These are phyloP conservation scores for Takashimella tepidaria DNA, from an alignment of 1,284 basidiomycete species.

Conservation along the genomic window DNA sequence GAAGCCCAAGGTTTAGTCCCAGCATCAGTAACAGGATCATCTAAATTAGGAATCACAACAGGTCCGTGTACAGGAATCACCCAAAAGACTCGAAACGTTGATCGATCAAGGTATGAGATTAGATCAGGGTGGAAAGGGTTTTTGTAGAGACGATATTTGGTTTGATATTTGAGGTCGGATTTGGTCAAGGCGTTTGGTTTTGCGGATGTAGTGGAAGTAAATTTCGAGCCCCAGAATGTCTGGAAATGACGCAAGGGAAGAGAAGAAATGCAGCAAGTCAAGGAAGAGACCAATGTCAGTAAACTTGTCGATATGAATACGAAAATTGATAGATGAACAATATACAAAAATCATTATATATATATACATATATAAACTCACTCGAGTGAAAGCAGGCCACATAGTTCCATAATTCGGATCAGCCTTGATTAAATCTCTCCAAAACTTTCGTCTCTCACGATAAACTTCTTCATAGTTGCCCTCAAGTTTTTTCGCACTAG, in stretches of 20 bases:
- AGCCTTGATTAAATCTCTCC: not conserved
- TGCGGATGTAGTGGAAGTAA: no score
- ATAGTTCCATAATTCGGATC: not conserved
- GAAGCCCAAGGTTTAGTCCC: constrained; percentile 7
- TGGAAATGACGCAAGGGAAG: no score
- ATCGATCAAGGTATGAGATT: constrained; percentile 13
- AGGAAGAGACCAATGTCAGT: no score
- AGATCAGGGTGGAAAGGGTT: constrained; percentile 35
- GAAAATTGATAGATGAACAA: no score
- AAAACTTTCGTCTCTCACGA: not conserved
- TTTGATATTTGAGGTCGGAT: constrained; percentile 7
- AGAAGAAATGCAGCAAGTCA: no score
- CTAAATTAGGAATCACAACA: constrained; percentile 22
- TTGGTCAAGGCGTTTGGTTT: constrained; percentile 6
- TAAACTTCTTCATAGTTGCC: no score
- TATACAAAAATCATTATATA: no score
- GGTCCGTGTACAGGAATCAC: constrained; percentile 37
- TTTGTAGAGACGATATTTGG: constrained; percentile 1
- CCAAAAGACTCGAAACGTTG: constrained; percentile 31
- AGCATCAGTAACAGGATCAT: constrained; percentile 4
- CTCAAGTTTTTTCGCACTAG: no score
- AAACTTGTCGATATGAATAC: no score
- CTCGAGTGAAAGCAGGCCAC: not conserved
- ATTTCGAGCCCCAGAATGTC: no score
- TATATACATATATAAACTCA: no score